Evolutionary conservation across 257 asterid species (phyloP).

Genomic region (Solanum paucissectum): DNA sequence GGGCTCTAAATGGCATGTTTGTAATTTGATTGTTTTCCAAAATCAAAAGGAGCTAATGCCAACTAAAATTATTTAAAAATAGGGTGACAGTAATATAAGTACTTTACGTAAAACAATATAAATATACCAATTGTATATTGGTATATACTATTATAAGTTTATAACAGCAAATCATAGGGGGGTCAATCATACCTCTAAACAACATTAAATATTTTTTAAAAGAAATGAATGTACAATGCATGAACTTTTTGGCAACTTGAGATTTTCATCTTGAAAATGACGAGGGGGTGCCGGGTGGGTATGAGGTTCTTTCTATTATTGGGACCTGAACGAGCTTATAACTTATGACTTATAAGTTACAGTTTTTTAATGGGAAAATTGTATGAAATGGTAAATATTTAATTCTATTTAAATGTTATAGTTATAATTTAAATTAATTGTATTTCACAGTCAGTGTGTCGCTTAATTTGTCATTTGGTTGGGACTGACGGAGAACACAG

Average conservation of each 20-base stretch:
- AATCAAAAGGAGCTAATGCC: neutral
- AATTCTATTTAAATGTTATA: no score
- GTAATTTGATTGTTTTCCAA: neutral
- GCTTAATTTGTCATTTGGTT: no score
- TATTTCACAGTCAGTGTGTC: no score
- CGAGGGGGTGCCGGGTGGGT: neutral
- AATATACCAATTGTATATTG: neutral
- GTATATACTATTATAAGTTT: neutral
- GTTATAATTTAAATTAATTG: no score
- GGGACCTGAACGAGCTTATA: no score
- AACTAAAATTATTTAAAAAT: neutral
- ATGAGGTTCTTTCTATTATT: neutral
- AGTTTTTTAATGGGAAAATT: no score
- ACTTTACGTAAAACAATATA: neutral
- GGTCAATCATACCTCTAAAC: neutral
- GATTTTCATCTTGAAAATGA: neutral
- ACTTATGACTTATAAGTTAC: no score
- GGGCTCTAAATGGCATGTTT: neutral
- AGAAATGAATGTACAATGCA: neutral
- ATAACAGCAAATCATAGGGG: neutral
- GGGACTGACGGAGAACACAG: no score
- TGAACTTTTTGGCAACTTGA: neutral
- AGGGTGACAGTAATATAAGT: neutral
- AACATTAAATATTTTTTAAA: neutral
- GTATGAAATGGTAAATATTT: no score